These are phyloP conservation scores for Nitzschia inconspicua DNA, from an alignment of 108 stramenopile genomes.

Conservation along the genomic window DNA sequence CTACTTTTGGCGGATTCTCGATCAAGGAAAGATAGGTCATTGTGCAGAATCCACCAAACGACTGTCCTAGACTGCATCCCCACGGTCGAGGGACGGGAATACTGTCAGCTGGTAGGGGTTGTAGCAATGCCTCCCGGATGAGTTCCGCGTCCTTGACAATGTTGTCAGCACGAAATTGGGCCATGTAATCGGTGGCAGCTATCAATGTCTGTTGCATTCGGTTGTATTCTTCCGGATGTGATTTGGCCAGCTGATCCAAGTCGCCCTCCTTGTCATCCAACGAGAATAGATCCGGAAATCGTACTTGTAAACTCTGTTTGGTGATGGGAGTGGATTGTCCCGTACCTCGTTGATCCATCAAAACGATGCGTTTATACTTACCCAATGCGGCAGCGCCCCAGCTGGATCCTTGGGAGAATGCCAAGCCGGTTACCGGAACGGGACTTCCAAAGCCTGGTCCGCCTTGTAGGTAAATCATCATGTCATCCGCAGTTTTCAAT, in stretches of 20 bases:
- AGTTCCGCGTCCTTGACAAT: constrained; percentile 91
- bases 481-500: constrained; percentile 37
- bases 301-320: constrained; percentile 60
- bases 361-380: constrained; percentile 59
- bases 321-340: constrained; percentile 78
- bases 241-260: background rate
- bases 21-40: constrained; percentile 85
- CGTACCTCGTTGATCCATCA: constrained; percentile 96
- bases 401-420: constrained; percentile 32
- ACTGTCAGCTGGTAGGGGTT: constrained; percentile 6
- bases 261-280: constrained; percentile 37
- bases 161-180: constrained; percentile 84
- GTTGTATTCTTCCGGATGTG: constrained; percentile 15
- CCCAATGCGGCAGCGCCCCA: constrained; percentile 76
- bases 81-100: constrained; percentile 42
- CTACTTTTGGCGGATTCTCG: constrained; percentile 56
- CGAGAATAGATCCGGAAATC: constrained; percentile 78
- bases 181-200: constrained; percentile 69
- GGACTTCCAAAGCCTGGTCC: constrained; percentile 93
- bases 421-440: constrained; percentile 45
- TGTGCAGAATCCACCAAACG: constrained; percentile 92
- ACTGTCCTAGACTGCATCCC: constrained; percentile 87
- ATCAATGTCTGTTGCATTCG: constrained; percentile 40
- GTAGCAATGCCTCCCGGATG: constrained; percentile 64
- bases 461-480: constrained; percentile 83